Evolutionary conservation across 768 basidiomycete genomes (phyloP), one percentile per base, ranked within the genome.

Genomic region (Inosperma sp.): DNA sequence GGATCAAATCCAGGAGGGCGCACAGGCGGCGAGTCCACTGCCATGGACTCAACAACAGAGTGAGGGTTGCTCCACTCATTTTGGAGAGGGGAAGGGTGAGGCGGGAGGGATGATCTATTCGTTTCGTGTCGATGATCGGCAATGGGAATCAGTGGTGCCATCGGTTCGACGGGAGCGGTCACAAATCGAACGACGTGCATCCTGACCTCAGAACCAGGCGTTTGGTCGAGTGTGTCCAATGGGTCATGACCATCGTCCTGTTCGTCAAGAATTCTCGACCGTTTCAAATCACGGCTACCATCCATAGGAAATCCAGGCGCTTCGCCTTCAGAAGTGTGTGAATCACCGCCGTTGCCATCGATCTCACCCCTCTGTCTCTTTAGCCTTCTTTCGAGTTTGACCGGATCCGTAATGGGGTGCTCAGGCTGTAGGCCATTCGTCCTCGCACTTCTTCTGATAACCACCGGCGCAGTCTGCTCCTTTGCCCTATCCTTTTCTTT

Each of bases 371-470:
- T 77, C 58, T 82, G 80, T 54, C 88, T 68, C 73, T 91, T 91
- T 60, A 89, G 69, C 52, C 78, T 71, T 23, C 90, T 77, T 66
- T 92, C 90, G 6, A 93, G 72, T 58, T 80, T 76, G 22, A 81
- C 76, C 13, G 86, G 84, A 60, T 90, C 90, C 2, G 86, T 88
- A 49, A 89, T 85, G 5, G 74, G 57, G 29, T 86, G 68, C 60
- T 93, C 89, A 3, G 82, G 84, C 49, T 80, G 72, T 49, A 79
- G 77, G 2, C 90, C 90, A 60, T 81, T 88, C 48, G 82, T 74
- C 34, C 91, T 76, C 2, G 85, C 82, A 56, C 87, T 90, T 55
- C 88, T 73, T 52, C 89, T 71, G 2, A 77, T 82, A 12, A 76
- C 74, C 27, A 75, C 71, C 50, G 75, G 58, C 0, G 49, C 62